Conservation (phyloP, 495 filamentous ascomycete species). For the Cudoniella acicularis region DNA sequence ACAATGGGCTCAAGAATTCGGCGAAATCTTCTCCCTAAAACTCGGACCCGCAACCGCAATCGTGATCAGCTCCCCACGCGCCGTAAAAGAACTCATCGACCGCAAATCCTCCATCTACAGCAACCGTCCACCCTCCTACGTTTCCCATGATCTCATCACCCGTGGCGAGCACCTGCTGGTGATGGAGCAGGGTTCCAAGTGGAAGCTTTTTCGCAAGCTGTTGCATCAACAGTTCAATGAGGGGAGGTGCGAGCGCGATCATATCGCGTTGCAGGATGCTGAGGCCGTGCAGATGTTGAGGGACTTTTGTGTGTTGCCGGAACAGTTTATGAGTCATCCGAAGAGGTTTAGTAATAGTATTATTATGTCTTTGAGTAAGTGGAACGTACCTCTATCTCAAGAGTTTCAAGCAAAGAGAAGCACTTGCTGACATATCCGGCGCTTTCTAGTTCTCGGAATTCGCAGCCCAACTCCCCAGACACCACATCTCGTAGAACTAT, state of each 20-base stretch:
- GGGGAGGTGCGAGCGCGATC: conserved; percentile 37
- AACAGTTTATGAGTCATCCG: conserved; percentile 41
- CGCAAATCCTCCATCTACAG: conserved; percentile 40
- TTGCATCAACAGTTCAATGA: conserved; percentile 39
- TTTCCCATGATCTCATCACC: conserved; percentile 36
- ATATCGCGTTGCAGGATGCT: conserved; percentile 40
- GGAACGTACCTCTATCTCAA: no score
- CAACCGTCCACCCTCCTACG: conserved; percentile 40
- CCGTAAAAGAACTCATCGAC: conserved; percentile 43
- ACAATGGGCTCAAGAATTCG: conserved; percentile 42
- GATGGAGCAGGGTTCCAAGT: conserved; percentile 38
- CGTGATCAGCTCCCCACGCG: conserved; percentile 35
- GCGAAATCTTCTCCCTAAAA: conserved; percentile 42
- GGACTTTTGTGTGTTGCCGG: conserved; percentile 37
- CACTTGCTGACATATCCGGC: not conserved
- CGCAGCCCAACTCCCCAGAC: conserved; percentile 29
- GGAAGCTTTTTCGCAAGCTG: conserved; percentile 38
- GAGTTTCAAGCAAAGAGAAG: no score
- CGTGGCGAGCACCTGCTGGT: conserved; percentile 40
- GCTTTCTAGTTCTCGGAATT: conserved; percentile 37
- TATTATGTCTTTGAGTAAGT: conserved; percentile 34
- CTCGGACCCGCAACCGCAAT: conserved; percentile 32
- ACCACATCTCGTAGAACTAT: conserved; percentile 36
- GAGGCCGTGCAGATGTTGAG: conserved; percentile 43
- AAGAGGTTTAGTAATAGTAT: conserved; percentile 45